Base-by-base conservation (phyloP, 768 basidiomycete genomes). In the Crucibulum laeve region DNA sequence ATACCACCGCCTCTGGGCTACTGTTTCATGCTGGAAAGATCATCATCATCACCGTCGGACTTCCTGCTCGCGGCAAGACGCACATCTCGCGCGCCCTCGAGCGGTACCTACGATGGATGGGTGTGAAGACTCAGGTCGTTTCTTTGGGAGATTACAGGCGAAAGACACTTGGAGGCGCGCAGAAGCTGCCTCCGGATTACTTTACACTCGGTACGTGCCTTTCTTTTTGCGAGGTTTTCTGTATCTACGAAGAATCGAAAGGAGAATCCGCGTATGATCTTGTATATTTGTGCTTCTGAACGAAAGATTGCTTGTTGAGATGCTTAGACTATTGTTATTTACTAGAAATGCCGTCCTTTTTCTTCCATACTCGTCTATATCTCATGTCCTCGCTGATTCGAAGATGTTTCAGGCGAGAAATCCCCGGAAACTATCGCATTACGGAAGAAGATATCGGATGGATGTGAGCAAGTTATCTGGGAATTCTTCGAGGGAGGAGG, bases 91-190 rank as follows among this genome's bases (percentile, higher is more conserved):
- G 94, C 28, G 85, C 95, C 5, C 75, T 98, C 10, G 95, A 98
- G 62, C 82, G 96, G n/a, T 99, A 99, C 64, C 77, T 99, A 1
- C 77, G 92, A 62, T 99, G 96, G 96, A 89, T 91, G 64, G 96
- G 96, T 23, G 90, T 99, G 42, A 97, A 95, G 65, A 95, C 92
- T 0, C 80, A 87, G 50, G 96, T 98, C 42, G 84, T 97, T 44
- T 94, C 92, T 4, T 71, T 99, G 7, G 96, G 96, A 17, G 96
- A 99, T 64, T 93, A 95, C 63, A 80, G 96, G 36, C 69, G 96
- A 41, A 91, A 91, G 72, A 80, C 83, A 0, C 69, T 98, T 13
- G 96, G 96, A 5, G 85, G 87, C 0, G 88, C 92, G 0, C 79
- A 91, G 64, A 82, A 84, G 38, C 70, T 99, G 4, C 96, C 96